Percentiles rank a stretch among this genome's conserved stretches.
Conservation (phyloP, 2,329 filamentous ascomycete species). For the Blastomyces percursus region DNA sequence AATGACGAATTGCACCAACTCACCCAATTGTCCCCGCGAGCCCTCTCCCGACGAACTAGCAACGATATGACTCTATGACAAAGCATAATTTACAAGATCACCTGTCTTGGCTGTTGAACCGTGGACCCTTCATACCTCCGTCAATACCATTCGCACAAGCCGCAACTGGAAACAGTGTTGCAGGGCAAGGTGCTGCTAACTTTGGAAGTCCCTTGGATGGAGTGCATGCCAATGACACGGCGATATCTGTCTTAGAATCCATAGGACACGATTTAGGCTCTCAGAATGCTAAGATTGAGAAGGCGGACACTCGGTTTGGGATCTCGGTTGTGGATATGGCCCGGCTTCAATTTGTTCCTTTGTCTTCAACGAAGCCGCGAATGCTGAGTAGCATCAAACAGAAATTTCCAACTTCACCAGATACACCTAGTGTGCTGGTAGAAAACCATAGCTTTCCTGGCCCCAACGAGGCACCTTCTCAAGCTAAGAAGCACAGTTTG, state of each 20-base stretch:
- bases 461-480: background rate
- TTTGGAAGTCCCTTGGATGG: slow-evolving; percentile 1
- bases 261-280: slow-evolving; percentile 11
- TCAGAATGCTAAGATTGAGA: slow-evolving; percentile 8
- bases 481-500: slow-evolving; percentile 20
- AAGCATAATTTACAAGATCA: slow-evolving; percentile 37
- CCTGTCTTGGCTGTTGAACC: slow-evolving; percentile 38
- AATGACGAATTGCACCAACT: background rate
- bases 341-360: slow-evolving; percentile 33
- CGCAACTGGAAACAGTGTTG: slow-evolving; percentile 11
- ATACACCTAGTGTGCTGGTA: slow-evolving; percentile 15
- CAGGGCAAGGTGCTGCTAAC: slow-evolving; percentile 9
- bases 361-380: slow-evolving; percentile 31
- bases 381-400: slow-evolving; percentile 27
- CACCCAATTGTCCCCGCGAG: background rate
- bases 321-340: slow-evolving; percentile 31
- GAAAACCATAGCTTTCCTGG: slow-evolving; percentile 3
- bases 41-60: slow-evolving; percentile 8
- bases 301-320: slow-evolving; percentile 19
- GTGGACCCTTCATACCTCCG: slow-evolving; percentile 27
- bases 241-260: slow-evolving; percentile 9
- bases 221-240: slow-evolving; percentile 8
- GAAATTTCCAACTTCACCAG: slow-evolving; percentile 15
- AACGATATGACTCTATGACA: slow-evolving; percentile 36
- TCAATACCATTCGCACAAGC: slow-evolving; percentile 22